Conservation (phyloP, 2,329 filamentous ascomycete species). For the Aurifilum marmelostoma region DNA sequence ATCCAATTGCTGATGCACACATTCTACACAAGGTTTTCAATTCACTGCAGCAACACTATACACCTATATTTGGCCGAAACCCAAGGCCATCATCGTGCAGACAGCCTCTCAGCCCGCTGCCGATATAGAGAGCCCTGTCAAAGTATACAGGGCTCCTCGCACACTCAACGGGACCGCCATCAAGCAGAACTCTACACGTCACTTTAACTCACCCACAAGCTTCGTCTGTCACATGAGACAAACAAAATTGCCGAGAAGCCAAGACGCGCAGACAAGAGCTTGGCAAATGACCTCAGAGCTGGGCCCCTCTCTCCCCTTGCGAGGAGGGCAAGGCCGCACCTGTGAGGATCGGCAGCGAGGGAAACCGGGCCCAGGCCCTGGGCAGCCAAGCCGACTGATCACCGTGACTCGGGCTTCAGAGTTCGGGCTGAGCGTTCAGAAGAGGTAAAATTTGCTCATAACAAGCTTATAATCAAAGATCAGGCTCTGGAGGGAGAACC, state of each 20-base stretch:
- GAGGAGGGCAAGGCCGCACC: not conserved
- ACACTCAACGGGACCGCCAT: not conserved
- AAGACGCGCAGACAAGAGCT: not conserved
- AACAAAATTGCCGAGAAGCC: not conserved
- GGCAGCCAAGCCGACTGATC: not conserved
- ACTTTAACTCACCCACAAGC: not conserved
- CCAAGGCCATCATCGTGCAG: not conserved
- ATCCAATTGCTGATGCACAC: not conserved
- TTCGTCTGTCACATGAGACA: not conserved
- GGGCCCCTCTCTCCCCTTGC: no score
- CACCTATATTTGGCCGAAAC: not conserved
- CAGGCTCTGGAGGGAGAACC: no score
- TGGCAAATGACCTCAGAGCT: not conserved
- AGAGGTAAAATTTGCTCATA: not conserved
- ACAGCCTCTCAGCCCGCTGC: not conserved
- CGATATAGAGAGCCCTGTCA: not conserved
- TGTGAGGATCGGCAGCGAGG: not conserved
- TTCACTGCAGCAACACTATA: not conserved
- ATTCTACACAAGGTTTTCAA: not conserved
- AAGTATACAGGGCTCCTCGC: not conserved
- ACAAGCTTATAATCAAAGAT: not conserved
- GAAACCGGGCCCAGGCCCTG: not conserved
- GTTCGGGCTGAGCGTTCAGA: conserved; percentile 4
- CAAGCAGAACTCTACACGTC: not conserved
- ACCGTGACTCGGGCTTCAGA: conserved; percentile 10